phyloP scores from a whole-genome alignment of 768 basidiomycete species.

The Pisolithus microcarpus region DNA sequence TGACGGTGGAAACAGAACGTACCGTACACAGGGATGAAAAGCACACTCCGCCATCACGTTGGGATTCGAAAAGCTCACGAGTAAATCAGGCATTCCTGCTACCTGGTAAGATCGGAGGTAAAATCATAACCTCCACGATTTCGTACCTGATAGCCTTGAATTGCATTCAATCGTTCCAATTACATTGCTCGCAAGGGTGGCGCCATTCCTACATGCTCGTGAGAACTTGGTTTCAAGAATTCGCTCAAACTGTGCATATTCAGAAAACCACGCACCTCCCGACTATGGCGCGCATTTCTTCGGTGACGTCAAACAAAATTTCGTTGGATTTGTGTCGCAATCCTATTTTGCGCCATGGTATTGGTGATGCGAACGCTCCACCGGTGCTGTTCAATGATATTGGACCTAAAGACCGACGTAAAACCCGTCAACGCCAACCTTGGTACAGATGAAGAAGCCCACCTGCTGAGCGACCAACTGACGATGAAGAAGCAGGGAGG shows the following conservation, averaged over 20 bases:
- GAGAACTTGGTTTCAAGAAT: not conserved
- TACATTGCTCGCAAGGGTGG: constrained; percentile 56
- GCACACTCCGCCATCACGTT: constrained; percentile 68
- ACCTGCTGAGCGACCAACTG: constrained; percentile 26
- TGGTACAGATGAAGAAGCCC: not conserved
- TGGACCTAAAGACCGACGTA: constrained; percentile 11
- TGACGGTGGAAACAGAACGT: constrained; percentile 2
- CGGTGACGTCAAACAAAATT: constrained; percentile 85
- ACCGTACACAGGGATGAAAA: constrained; percentile 94
- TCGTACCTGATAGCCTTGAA: constrained; percentile 64
- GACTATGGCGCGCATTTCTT: constrained; percentile 57
- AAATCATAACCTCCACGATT: not conserved
- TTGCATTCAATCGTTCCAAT: constrained; percentile 77
- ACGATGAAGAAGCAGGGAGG: constrained; percentile 19
- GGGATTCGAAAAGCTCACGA: constrained; percentile 69
- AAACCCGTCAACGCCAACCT: not conserved
- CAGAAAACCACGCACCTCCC: constrained; percentile 18
- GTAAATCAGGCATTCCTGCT: constrained; percentile 82
- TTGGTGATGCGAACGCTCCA: constrained; percentile 74
- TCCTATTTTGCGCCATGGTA: constrained; percentile 88
- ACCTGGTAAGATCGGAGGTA: not conserved
- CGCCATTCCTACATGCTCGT: constrained; percentile 48
- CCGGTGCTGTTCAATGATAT: constrained; percentile 32
- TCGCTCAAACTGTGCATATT: not conserved
- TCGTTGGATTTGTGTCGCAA: constrained; percentile 83